Conservation (phyloP, 768 basidiomycete genomes). For the Pleurotus citrinopileatus region DNA sequence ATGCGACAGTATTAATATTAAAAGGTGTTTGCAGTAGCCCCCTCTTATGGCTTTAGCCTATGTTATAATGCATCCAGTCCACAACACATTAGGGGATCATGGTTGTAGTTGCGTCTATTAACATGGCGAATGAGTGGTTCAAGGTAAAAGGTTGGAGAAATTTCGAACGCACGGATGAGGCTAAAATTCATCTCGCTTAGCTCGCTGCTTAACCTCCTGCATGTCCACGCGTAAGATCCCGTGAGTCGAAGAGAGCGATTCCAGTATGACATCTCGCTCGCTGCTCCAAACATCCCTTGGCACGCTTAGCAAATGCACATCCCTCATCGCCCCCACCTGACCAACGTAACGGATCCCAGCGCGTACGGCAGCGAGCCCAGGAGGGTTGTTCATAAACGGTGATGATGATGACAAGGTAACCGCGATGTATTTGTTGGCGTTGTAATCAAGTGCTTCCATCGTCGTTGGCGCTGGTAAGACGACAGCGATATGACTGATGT, state of each 20-base stretch:
- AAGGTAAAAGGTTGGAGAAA: too few relatives aligned
- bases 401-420: constrained; percentile 37
- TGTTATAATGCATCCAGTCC: too few relatives aligned
- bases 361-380: constrained; percentile 27
- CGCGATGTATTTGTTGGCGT: constrained; percentile 39
- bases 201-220: constrained; percentile 31
- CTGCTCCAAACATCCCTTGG: constrained; percentile 35
- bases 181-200: constrained; percentile 34
- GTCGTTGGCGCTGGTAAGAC: not conserved
- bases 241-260: constrained; percentile 21
- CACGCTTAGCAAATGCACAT: constrained; percentile 44
- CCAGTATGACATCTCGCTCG: constrained; percentile 28
- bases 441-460: constrained; percentile 32
- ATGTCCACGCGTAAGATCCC: constrained; percentile 36
- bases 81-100: too few relatives aligned
- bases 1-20: too few relatives aligned
- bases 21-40: too few relatives aligned
- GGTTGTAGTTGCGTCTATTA: too few relatives aligned
- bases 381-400: constrained; percentile 26
- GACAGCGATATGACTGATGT: constrained; percentile 1
- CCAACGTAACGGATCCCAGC: constrained; percentile 35
- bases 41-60: too few relatives aligned
- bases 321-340: constrained; percentile 36
- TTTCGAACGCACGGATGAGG: too few relatives aligned
- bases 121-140: too few relatives aligned